Conservation (phyloP, 192 early-diverging fungal species). For the Coemansia biformis region DNA sequence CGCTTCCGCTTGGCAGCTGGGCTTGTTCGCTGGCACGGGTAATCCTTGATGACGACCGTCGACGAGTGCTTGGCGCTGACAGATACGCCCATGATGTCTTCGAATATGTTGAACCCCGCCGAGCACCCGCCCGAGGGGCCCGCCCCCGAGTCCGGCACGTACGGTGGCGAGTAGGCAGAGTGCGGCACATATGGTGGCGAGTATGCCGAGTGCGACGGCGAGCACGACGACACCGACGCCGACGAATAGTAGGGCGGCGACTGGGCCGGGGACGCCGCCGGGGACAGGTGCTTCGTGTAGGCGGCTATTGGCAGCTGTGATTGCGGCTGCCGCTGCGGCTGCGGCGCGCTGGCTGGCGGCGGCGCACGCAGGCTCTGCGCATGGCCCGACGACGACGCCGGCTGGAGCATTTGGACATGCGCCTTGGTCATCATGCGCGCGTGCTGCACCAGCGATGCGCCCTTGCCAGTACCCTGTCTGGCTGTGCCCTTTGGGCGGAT, state of each 20-base stretch:
- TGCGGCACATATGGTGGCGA: slow-evolving; percentile 21
- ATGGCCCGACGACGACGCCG: background rate
- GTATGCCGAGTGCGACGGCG: slow-evolving; percentile 22
- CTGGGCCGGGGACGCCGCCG: slow-evolving; percentile 26
- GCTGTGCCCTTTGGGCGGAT: background rate
- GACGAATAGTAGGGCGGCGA: slow-evolving; percentile 7
- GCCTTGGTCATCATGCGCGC: slow-evolving; percentile 31
- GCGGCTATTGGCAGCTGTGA: background rate
- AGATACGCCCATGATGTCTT: slow-evolving; percentile 24
- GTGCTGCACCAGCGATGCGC: slow-evolving; percentile 26
- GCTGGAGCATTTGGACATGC: slow-evolving; percentile 29
- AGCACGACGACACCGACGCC: slow-evolving; percentile 16
- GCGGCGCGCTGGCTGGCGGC: background rate
- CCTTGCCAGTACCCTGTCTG: background rate
- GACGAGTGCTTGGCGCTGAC: slow-evolving; percentile 3
- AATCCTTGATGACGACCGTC: slow-evolving; percentile 29
- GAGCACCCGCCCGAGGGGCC: slow-evolving; percentile 2
- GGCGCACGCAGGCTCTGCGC: background rate
- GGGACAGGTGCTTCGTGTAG: slow-evolving; percentile 7
- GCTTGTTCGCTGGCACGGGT: slow-evolving; percentile 4
- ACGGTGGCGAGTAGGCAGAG: slow-evolving; percentile 41
- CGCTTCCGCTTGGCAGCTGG: too few relatives aligned
- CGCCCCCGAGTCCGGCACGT: slow-evolving; percentile 24
- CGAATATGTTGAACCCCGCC: slow-evolving; percentile 28
- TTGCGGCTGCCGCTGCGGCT: too few relatives aligned